These are phyloP conservation scores for Coemansia sp. DNA, from an alignment of 192 early-diverging fungal genomes.

Conservation along the genomic window DNA sequence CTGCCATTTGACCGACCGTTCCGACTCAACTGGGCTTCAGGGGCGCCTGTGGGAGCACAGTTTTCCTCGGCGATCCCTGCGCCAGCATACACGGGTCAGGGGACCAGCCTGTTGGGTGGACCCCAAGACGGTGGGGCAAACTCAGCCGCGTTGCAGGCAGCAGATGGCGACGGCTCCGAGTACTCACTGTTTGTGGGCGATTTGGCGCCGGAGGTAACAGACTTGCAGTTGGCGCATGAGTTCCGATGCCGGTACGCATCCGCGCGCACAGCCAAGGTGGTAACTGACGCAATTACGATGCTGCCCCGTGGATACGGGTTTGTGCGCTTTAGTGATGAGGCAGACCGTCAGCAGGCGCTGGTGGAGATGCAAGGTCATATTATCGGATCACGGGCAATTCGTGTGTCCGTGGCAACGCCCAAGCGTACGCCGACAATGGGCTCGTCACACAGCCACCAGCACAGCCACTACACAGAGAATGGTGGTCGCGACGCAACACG, in stretches of 20 bases:
- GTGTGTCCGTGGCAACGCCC: constrained; percentile 81
- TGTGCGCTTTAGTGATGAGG: constrained; percentile 85
- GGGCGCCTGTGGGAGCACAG: constrained; percentile 59
- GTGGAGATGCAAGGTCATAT: constrained; percentile 86
- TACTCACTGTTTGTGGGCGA: constrained; percentile 97
- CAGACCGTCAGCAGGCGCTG: constrained; percentile 85
- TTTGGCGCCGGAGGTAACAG: constrained; percentile 85
- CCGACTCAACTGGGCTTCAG: constrained; percentile 96
- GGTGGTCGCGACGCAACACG: constrained; percentile 23
- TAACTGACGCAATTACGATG: constrained; percentile 81
- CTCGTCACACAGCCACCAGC: constrained; percentile 16
- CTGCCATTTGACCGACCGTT: constrained; percentile 72
- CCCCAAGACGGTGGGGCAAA: background rate
- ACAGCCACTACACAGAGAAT: constrained; percentile 11
- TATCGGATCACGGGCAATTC: constrained; percentile 82
- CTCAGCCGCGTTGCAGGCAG: background rate
- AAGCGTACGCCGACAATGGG: constrained; percentile 39
- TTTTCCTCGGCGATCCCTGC: background rate
- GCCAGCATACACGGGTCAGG: background rate
- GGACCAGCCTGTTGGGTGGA: background rate
- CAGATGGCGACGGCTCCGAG: constrained; percentile 63
- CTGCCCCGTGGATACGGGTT: constrained; percentile 92
- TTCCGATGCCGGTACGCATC: constrained; percentile 85
- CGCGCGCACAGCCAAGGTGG: constrained; percentile 90
- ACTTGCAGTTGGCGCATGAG: constrained; percentile 63